Evolutionary conservation across 768 basidiomycete genomes (phyloP).

Genomic region (Amanita polypyramis): DNA sequence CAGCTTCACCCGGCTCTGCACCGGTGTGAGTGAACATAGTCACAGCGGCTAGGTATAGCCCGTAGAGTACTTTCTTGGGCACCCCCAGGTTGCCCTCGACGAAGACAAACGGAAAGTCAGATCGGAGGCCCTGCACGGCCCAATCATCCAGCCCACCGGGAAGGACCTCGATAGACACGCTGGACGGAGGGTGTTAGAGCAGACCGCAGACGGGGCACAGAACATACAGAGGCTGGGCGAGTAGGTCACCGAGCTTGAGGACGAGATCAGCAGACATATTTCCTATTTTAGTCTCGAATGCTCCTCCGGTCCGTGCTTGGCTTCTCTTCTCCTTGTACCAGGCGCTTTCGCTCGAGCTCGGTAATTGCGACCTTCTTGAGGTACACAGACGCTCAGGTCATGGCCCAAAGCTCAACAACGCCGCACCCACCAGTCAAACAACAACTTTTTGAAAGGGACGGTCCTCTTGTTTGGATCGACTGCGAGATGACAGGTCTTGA

Average conservation of each 20-base stretch:
- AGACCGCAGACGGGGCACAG: background rate
- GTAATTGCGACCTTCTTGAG: background rate
- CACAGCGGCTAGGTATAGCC: slow-evolving; percentile 37
- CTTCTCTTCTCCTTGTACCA: background rate
- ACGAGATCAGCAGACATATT: slow-evolving; percentile 6
- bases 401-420: background rate
- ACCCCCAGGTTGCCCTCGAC: slow-evolving; percentile 53
- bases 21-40: slow-evolving; percentile 20
- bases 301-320: background rate
- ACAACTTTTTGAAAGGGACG: slow-evolving; percentile 38
- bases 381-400: background rate
- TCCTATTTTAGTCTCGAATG: background rate
- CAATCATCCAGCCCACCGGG: slow-evolving; percentile 46
- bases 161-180: slow-evolving; percentile 48
- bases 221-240: slow-evolving; percentile 14
- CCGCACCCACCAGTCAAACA: slow-evolving; percentile 1
- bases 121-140: slow-evolving; percentile 17
- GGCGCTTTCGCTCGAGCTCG: background rate
- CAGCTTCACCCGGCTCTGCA: slow-evolving; percentile 2
- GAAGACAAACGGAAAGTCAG: slow-evolving; percentile 41
- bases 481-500: slow-evolving; percentile 84
- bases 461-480: slow-evolving; percentile 77
- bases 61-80: slow-evolving; percentile 45
- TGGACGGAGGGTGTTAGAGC: slow-evolving; percentile 11
- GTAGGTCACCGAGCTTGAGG: slow-evolving; percentile 15